Evolutionary conservation across 805 yeast genomes (phyloP), one percentile per base, ranked within the genome.

Genomic region (Saturnispora sekii): DNA sequence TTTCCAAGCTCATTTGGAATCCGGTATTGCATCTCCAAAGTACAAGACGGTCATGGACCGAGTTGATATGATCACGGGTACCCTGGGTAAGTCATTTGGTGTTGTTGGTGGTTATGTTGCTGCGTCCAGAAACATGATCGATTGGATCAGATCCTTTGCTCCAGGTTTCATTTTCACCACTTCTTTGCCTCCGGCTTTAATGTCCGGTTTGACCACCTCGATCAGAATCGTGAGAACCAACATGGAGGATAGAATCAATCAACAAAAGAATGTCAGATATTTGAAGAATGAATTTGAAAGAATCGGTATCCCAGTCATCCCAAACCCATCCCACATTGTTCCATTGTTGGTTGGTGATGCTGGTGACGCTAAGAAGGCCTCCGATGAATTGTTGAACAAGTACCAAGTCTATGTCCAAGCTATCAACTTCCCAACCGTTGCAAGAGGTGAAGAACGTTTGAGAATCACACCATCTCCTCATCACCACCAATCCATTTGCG

Each of bases 391-490:
- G 59, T 78, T 93, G 72, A 75, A 82, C 51, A 79, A 84, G 56
- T 84, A 88, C 67, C 74, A 76, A 52, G 89, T 93, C 62, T 93
- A 93, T 60, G 98, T 94, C 38, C 99, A 93, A 69, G 96, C 97
- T 39, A 93, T 93, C 64, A 93, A 93, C 70, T 93, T 83, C 79
- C 99, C 99, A 49, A 93, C 98, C 18, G 98, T 93, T 49, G 82
- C 96, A 15, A 79, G 84, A 54, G 98, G 98, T 49, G 82, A 88
- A 53, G 99, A 93, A 69, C 81, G 98, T 63, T 77, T 93, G 58
- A 81, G 99, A 68, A 79, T 93, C 60, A 93, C 99, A n/a, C 97
- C 99, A 45, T 89, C 98, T 35, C 99, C 99, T 32, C 97, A 96
- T 44, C 99, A 93, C 63, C 76, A 79, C 15, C 72, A 78, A 47